A percentile compares a stretch with the other conserved stretches of the same genome.
These are phyloP conservation scores for Salicornia ramosissima DNA, from an alignment of 148 eudicot genomes.

Conservation along the genomic window DNA sequence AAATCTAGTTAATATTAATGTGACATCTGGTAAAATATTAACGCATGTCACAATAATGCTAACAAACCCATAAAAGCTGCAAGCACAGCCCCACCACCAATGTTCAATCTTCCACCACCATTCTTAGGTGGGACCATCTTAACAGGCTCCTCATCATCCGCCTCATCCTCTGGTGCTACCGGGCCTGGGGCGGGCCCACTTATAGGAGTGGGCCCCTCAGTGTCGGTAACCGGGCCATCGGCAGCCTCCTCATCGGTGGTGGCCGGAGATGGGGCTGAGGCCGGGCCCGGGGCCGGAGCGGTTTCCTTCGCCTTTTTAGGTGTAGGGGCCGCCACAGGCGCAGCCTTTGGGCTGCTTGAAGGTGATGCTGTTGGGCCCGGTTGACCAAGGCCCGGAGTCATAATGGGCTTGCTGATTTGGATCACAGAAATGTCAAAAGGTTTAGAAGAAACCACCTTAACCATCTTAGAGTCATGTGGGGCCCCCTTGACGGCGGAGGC, in stretches of 20 bases:
- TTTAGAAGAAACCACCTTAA: conserved; percentile 28
- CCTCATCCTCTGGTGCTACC: conserved; percentile 14
- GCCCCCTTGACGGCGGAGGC: conserved; percentile 34
- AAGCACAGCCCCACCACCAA: conserved; percentile 10
- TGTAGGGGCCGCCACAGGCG: conserved; percentile 20
- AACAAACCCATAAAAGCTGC: conserved; percentile 21
- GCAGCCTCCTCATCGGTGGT: conserved; percentile 8
- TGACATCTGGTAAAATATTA: too few species aligned
- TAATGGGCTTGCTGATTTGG: conserved; percentile 34
- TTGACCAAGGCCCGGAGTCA: conserved; percentile 37
- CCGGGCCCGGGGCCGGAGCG: conserved; percentile 1
- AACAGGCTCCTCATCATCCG: conserved; percentile 19
- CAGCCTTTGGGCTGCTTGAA: conserved; percentile 15
- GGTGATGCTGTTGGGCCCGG: conserved; percentile 10
- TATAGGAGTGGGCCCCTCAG: conserved; percentile 4
- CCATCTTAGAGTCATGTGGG: conserved; percentile 27
- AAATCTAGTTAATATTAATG: too few species aligned
- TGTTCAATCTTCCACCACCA: conserved; percentile 16
- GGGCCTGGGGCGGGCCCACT: conserved; percentile 5
- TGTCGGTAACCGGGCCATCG: not conserved
- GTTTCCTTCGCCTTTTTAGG: conserved; percentile 12
- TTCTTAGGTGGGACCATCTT: conserved; percentile 19
- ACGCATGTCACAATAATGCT: too few species aligned
- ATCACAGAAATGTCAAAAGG: conserved; percentile 40
- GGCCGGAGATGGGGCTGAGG: not conserved